Evolutionary conservation across 2,329 filamentous ascomycete genomes (phyloP), one percentile per base, ranked within the genome.

Genomic region (Ophiosphaerella narmari): DNA sequence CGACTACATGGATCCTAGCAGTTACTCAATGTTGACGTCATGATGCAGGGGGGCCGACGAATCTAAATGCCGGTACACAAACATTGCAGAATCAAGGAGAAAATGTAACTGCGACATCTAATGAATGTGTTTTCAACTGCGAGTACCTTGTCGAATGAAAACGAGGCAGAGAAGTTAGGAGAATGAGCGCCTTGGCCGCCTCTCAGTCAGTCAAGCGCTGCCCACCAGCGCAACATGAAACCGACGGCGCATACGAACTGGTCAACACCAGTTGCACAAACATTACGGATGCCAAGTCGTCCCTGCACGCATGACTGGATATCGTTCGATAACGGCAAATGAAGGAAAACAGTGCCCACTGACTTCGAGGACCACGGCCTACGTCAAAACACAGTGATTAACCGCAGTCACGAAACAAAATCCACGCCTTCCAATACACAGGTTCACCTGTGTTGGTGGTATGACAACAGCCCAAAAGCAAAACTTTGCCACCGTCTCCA

Each of bases 11-110:
- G 33, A 18, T 31, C 53, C 42, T 43, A 43, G 41, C 39, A 34
- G 41, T 42, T 39, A 42, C 39, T 33, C 48, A 48, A 54, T 26
- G 31, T 48, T 63, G 59, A 65, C 58, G 60, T 66, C 61, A 64
- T 55, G 29, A 34, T 53, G 54, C 59, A 55, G 47, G 4, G 46
- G 12, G 12, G 12, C 21, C 46, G 44, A 43, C 62, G 49, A 63
- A 66, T 64, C 54, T 59, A n/a, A 50, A 52, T 38, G 31, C 43
- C 32, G 40, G 26, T 52, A 52, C 60, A 57, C 46, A 35, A 26
- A 33, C 24, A 14, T 12, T 23, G 4, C 23, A 43, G 42, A 43
- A 18, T 23, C 23, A 24, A 48, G n/a, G 41, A 44, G 38, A 35
- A 48, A 29, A 43, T 40, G 46, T 36, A 46, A 38, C 44, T 50